These are phyloP conservation scores for Plasmodium malariae DNA, from an alignment of 169 alveolate species.

Conservation along the genomic window DNA sequence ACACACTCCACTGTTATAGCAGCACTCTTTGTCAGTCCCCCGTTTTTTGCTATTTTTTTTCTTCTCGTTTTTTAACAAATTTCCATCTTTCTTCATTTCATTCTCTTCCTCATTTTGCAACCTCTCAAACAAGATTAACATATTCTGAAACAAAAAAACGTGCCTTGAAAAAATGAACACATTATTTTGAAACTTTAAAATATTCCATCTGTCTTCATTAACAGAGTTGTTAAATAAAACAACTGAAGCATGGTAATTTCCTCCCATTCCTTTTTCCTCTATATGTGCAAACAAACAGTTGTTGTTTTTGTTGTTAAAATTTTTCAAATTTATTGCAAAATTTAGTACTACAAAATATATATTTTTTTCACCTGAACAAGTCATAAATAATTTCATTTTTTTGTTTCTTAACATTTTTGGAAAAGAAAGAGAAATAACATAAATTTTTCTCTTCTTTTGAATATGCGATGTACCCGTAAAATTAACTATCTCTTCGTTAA, in stretches of 20 bases:
- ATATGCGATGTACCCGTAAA: neutral
- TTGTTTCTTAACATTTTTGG: conserved; percentile 52
- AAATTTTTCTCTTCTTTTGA: neutral
- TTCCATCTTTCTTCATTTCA: neutral
- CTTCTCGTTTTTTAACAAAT: neutral
- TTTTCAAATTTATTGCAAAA: conserved; percentile 22
- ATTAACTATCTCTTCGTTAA: neutral
- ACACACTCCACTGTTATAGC: too few species aligned
- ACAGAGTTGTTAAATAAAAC: conserved; percentile 21
- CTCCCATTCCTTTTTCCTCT: neutral
- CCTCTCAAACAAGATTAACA: conserved; percentile 21
- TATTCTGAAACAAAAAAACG: conserved; percentile 39
- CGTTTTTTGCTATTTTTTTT: too few species aligned
- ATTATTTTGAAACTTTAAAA: conserved; percentile 26
- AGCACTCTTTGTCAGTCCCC: too few species aligned
- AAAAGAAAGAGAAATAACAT: conserved; percentile 22
- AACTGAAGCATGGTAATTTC: conserved; percentile 33
- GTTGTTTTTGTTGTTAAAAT: neutral
- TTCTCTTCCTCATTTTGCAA: neutral
- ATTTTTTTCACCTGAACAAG: conserved; percentile 60
- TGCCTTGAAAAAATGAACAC: conserved; percentile 36
- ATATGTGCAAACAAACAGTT: too few species aligned
- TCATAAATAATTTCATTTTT: conserved; percentile 47
- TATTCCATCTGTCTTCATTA: conserved; percentile 32
- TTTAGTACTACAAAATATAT: conserved; percentile 43